A percentile compares a stretch with the other conserved stretches of the same genome.
These are phyloP conservation scores for Lotmaria passim DNA, from an alignment of 208 protist genomes.

Conservation along the genomic window DNA sequence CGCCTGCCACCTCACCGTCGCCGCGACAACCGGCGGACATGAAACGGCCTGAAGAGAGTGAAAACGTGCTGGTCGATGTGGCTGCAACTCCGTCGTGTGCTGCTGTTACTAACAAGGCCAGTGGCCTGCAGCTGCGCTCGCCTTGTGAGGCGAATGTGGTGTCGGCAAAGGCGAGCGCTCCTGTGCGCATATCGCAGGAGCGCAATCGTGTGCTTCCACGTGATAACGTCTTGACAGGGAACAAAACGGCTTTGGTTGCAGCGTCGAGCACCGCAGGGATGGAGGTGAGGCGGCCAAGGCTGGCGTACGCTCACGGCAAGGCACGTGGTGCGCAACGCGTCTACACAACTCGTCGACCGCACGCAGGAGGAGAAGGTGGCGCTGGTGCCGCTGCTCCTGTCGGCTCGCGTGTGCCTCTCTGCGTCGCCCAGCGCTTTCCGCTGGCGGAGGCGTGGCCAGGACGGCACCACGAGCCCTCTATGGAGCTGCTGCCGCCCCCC, in stretches of 20 bases:
- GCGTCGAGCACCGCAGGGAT: not conserved
- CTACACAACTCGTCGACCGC: conserved; percentile 24
- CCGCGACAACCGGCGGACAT: not conserved
- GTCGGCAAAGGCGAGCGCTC: not conserved
- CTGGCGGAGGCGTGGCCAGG: conserved; percentile 12
- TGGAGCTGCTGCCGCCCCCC: conserved; percentile 6
- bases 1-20: conserved; percentile 19
- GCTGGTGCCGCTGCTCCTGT: not conserved
- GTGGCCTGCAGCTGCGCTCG: conserved; percentile 13
- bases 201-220: not conserved
- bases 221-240: not conserved
- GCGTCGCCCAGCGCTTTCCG: not conserved
- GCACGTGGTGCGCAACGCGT: conserved; percentile 5
- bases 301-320: not conserved
- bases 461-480: conserved; percentile 4
- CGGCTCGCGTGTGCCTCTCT: not conserved
- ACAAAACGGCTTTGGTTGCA: not conserved
- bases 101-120: not conserved
- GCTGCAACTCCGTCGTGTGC: not conserved
- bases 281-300: conserved; percentile 5
- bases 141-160: conserved; percentile 14
- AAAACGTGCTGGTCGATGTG: not conserved
- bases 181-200: not conserved
- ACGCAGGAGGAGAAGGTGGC: not conserved
- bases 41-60: not conserved